phyloP scores from a whole-genome alignment of 345 rosid species.

The Jatropha curcas region DNA sequence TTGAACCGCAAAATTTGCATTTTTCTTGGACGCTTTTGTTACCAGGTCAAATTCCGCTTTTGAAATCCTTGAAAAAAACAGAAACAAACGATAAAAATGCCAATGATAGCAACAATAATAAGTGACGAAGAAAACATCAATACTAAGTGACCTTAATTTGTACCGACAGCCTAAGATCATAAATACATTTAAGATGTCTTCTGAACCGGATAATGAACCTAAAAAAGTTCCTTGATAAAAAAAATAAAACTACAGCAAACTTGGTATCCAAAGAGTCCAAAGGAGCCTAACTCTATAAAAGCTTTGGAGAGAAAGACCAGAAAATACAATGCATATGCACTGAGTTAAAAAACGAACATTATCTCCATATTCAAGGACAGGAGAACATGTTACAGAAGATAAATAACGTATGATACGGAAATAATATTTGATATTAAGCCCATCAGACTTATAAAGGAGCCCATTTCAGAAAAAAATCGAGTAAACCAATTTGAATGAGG shows the following conservation, averaged over 20 bases:
- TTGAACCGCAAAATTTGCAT: constrained; percentile 75
- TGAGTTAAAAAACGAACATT: background rate
- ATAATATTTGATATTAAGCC: background rate
- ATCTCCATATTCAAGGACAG: background rate
- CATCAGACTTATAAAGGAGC: background rate
- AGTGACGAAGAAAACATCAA: background rate
- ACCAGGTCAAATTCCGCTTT: constrained; percentile 78
- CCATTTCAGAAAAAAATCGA: too few relatives aligned
- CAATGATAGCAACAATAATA: constrained; percentile 4
- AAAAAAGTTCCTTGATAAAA: background rate
- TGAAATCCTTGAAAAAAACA: constrained; percentile 54
- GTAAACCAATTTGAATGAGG: background rate
- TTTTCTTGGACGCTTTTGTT: constrained; percentile 81
- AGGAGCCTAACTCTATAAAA: background rate
- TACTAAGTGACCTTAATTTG: background rate
- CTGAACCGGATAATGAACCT: background rate
- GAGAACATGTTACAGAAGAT: background rate
- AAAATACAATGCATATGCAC: background rate
- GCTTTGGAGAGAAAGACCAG: background rate
- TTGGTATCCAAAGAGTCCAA: background rate
- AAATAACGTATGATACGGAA: background rate
- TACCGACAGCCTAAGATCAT: background rate
- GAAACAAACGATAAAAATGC: constrained; percentile 8
- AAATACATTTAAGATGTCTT: background rate
- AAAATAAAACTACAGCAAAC: background rate